These are phyloP conservation scores for Arthrocladium fulminans DNA, from an alignment of 2,329 filamentous ascomycete species.

Conservation along the genomic window DNA sequence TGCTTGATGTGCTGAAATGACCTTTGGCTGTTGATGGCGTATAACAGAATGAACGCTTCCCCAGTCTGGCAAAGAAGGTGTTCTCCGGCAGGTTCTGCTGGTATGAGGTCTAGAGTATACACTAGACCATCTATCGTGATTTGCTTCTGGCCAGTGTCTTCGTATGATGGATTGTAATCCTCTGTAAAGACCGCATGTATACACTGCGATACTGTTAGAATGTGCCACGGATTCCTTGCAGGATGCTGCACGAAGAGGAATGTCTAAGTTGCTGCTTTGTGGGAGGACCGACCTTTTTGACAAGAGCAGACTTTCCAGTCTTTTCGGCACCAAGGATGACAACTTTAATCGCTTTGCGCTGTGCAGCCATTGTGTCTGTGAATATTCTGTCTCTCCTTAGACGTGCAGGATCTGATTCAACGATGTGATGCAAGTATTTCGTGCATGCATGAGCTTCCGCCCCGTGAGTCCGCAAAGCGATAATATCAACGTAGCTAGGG, in stretches of 20 bases:
- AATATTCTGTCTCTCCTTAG: not conserved
- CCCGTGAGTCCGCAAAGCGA: not conserved
- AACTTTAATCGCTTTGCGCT: not conserved
- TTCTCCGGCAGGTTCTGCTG: conserved; percentile 1
- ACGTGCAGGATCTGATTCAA: not conserved
- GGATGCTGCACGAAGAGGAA: not conserved
- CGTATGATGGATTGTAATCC: not conserved
- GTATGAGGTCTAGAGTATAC: not conserved
- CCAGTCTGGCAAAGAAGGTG: not conserved
- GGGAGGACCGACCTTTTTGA: conserved; percentile 2
- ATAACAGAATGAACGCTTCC: conserved; percentile 7
- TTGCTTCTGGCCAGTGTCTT: not conserved
- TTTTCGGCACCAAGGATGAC: conserved; percentile 4
- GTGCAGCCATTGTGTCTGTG: not conserved
- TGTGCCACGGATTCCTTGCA: not conserved
- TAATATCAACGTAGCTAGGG: not conserved
- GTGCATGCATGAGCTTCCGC: not conserved
- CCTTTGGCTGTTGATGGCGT: conserved; percentile 5
- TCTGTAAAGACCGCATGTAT: conserved; percentile 5
- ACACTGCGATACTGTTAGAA: not conserved
- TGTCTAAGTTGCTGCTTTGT: no score
- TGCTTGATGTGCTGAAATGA: conserved; percentile 5
- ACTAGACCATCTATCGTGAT: not conserved
- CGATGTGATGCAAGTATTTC: not conserved
- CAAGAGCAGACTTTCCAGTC: conserved; percentile 1